Conservation (phyloP, 2,329 filamentous ascomycete species). For the Trichoderma semiorbis region DNA sequence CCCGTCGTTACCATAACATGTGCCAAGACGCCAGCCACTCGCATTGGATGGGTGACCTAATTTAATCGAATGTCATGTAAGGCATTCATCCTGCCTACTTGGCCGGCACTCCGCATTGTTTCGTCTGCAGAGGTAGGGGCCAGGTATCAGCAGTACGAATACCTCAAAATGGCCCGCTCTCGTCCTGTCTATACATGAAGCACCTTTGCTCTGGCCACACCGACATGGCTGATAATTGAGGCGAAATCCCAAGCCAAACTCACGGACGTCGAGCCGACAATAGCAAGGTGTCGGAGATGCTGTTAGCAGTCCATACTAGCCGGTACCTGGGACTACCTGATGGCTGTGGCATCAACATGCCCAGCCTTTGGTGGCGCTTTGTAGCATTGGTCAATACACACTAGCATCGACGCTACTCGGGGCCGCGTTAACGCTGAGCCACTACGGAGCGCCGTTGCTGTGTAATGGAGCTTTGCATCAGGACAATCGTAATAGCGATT, state of each 20-base stretch:
- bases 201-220: background rate
- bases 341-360: background rate
- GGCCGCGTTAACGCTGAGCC: background rate
- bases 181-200: background rate
- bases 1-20: background rate
- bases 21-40: constrained; percentile 9
- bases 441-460: background rate
- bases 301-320: background rate
- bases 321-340: background rate
- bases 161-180: background rate
- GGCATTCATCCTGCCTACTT: background rate
- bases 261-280: constrained; percentile 2
- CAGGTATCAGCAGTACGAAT: background rate
- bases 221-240: constrained; percentile 2
- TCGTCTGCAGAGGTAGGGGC: background rate
- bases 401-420: constrained; percentile 15
- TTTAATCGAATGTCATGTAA: background rate
- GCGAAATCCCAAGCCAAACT: background rate
- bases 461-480: background rate
- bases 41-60: background rate
- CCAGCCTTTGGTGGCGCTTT: background rate
- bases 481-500: background rate
- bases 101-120: background rate
- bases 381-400: background rate
- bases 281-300: background rate